phyloP scores from a whole-genome alignment of 371 early-diverging fungal genomes.

The Amoeboaphelidium protococcarum region DNA sequence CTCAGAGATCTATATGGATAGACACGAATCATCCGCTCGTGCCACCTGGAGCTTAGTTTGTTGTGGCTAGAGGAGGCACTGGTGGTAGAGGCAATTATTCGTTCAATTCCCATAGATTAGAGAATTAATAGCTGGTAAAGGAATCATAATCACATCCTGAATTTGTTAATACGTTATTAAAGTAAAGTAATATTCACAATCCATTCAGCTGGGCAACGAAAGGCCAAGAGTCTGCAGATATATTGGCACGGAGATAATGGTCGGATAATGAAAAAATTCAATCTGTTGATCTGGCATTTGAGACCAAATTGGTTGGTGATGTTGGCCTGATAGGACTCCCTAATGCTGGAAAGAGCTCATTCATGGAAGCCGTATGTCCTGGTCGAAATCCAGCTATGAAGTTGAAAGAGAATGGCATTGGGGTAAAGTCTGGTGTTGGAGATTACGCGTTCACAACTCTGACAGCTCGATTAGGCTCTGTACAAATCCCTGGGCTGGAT shows the following conservation, averaged over 20 bases:
- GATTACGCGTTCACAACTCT: not conserved
- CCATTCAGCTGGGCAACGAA: no score
- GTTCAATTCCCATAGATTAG: no score
- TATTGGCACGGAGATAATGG: not conserved
- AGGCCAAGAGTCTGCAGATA: not conserved
- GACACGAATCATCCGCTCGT: not conserved
- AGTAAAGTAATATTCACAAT: no score
- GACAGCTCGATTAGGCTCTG: not conserved
- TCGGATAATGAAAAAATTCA: not conserved
- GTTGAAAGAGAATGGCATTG: no score
- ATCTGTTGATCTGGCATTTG: not conserved
- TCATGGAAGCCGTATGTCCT: not conserved
- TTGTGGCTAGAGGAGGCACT: not conserved
- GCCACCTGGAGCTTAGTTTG: not conserved
- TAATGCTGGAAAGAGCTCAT: not conserved
- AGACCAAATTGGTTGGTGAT: not conserved
- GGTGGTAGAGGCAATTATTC: not conserved
- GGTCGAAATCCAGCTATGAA: no score
- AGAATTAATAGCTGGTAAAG: no score
- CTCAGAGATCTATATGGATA: not conserved
- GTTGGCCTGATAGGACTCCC: not conserved
- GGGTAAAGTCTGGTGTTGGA: not conserved
- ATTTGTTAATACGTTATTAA: no score
- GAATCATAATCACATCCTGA: no score
- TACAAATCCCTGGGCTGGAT: not conserved